Conservation (phyloP, 495 filamentous ascomycete genomes). For the Penicillium robsamsonii region DNA sequence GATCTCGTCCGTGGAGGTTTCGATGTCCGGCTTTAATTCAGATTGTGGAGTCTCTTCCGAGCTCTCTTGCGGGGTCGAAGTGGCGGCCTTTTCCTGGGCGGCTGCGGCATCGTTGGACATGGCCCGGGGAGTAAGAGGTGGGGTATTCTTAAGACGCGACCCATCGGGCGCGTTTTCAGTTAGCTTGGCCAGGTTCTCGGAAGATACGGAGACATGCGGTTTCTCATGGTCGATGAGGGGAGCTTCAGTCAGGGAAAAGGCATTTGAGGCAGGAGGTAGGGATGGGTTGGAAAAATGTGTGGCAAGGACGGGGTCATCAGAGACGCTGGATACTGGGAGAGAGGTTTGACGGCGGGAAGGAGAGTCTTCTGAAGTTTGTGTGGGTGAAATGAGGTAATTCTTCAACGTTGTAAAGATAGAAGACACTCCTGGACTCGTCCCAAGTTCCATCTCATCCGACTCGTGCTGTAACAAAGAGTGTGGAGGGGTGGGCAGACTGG, state of each 20-base stretch:
- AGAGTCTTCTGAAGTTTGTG: slow-evolving; percentile 30
- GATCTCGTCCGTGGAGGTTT: slow-evolving; percentile 40
- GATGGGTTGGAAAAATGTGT: slow-evolving; percentile 75
- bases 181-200: slow-evolving; percentile 81
- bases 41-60: slow-evolving; percentile 19
- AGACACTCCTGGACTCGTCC: slow-evolving; percentile 38
- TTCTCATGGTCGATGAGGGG: slow-evolving; percentile 52
- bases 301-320: slow-evolving; percentile 66
- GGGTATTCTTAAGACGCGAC: slow-evolving; percentile 77
- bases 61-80: slow-evolving; percentile 26
- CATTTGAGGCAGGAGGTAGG: slow-evolving; percentile 53
- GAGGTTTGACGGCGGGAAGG: slow-evolving; percentile 52
- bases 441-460: slow-evolving; percentile 39
- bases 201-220: slow-evolving; percentile 51
- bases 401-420: slow-evolving; percentile 44
- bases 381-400: slow-evolving; percentile 40
- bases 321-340: slow-evolving; percentile 62
- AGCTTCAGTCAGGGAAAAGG: slow-evolving; percentile 54
- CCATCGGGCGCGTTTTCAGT: slow-evolving; percentile 66
- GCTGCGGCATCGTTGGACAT: slow-evolving; percentile 62
- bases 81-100: slow-evolving; percentile 36
- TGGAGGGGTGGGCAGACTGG: slow-evolving; percentile 44
- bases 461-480: slow-evolving; percentile 47
- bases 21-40: slow-evolving; percentile 25
- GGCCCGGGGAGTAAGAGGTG: slow-evolving; percentile 81